These are phyloP conservation scores for Trichoderma harzianum DNA, from an alignment of 2,329 filamentous ascomycete species.

Conservation along the genomic window DNA sequence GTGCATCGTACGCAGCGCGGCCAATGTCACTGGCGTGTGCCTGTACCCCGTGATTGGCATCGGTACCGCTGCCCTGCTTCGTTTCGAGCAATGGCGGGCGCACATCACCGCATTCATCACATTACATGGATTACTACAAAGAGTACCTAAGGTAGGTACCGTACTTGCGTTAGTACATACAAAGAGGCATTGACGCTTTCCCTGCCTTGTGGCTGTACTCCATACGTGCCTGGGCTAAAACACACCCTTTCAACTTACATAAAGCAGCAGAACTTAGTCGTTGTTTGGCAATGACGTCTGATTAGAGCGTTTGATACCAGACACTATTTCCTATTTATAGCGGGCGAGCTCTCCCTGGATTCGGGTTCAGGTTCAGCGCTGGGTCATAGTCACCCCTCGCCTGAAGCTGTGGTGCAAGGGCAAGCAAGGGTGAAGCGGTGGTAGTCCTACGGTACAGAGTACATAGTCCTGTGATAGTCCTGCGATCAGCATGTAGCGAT, in stretches of 20 bases:
- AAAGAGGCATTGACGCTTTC: background rate
- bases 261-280: background rate
- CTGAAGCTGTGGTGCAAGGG: background rate
- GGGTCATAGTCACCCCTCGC: background rate
- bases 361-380: background rate
- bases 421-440: background rate
- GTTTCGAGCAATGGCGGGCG: background rate
- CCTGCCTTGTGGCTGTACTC: background rate
- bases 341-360: background rate
- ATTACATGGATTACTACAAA: background rate
- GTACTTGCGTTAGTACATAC: background rate
- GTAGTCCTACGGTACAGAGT: too few species aligned
- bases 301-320: background rate
- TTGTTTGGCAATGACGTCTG: background rate
- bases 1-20: background rate
- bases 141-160: too few species aligned
- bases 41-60: background rate
- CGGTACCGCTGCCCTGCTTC: background rate
- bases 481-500: background rate
- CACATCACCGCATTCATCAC: background rate
- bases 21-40: conserved; percentile 2
- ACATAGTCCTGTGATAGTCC: background rate
- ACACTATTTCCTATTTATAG: background rate
- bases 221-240: background rate
- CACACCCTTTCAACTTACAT: background rate